A percentile compares a stretch with the other conserved stretches of the same genome.
Evolutionary conservation across 352 stramenopile genomes (phyloP).

Genomic region (Thalassiosira livingstoniorum): DNA sequence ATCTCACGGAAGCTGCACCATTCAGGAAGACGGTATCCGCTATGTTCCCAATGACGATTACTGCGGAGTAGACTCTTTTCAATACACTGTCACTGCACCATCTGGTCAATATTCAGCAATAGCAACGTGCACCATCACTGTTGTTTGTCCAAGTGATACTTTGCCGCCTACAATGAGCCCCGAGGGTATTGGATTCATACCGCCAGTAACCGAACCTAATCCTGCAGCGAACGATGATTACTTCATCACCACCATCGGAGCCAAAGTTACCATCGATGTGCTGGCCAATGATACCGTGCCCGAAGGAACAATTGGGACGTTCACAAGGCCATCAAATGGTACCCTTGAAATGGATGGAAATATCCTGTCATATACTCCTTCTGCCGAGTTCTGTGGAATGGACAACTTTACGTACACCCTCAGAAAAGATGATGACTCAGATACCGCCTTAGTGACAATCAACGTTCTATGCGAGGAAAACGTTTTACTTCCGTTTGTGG

Average conservation of each 20-base stretch:
- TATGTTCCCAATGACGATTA: conserved; percentile 23
- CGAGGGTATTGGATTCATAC: background rate
- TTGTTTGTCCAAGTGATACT: background rate
- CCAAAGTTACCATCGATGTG: background rate
- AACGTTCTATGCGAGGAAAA: conserved; percentile 19
- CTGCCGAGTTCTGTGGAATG: conserved; percentile 12
- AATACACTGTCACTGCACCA: conserved; percentile 10
- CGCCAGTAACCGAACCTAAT: background rate
- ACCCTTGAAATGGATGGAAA: conserved; percentile 3
- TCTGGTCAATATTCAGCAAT: background rate
- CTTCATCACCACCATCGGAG: background rate
- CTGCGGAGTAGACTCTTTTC: conserved; percentile 16
- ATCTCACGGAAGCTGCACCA: conserved; percentile 4
- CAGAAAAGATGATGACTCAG: conserved; percentile 13
- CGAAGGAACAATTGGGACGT: conserved; percentile 5
- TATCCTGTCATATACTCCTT: conserved; percentile 10
- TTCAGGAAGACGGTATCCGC: conserved; percentile 2
- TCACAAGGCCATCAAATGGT: conserved; percentile 5
- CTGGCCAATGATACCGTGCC: conserved; percentile 16
- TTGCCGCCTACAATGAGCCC: background rate
- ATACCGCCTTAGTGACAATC: conserved; percentile 20
- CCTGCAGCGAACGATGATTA: conserved; percentile 11
- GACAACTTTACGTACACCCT: conserved; percentile 27
- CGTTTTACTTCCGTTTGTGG: background rate
- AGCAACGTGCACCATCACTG: conserved; percentile 1